Evolutionary conservation across 192 early-diverging fungal species (phyloP).

Genomic region (Glomus cerebriforme): DNA sequence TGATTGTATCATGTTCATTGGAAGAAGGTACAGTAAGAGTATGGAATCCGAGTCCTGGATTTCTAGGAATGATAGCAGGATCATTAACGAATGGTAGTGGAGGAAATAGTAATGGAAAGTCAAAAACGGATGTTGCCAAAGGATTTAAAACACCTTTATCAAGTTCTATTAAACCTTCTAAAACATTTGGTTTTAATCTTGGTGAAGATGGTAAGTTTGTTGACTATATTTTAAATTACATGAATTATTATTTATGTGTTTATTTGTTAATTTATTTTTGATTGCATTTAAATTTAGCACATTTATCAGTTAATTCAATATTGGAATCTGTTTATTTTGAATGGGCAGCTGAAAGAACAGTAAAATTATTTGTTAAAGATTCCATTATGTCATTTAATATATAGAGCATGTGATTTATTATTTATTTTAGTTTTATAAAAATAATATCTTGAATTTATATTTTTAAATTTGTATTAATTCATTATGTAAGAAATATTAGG

Average conservation of each 20-base stretch:
- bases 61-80: slow-evolving; percentile 70
- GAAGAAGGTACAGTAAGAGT: slow-evolving; percentile 70
- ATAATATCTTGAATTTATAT: too few relatives aligned
- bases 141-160: slow-evolving; percentile 17
- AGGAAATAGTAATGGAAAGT: not conserved
- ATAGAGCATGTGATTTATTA: slow-evolving; percentile 29
- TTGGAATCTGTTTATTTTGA: slow-evolving; percentile 46
- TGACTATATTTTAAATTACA: too few relatives aligned
- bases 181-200: slow-evolving; percentile 38
- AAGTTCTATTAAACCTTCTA: slow-evolving; percentile 6
- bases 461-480: too few relatives aligned
- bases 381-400: slow-evolving; percentile 64
- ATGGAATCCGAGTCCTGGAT: slow-evolving; percentile 72
- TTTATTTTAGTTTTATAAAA: too few relatives aligned
- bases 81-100: slow-evolving; percentile 15
- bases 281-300: slow-evolving; percentile 15
- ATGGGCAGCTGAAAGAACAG: slow-evolving; percentile 52
- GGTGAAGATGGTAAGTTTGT: slow-evolving; percentile 37
- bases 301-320: slow-evolving; percentile 36
- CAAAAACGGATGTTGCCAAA: slow-evolving; percentile 10
- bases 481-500: too few relatives aligned
- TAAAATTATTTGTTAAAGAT: slow-evolving; percentile 52
- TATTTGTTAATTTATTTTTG: not conserved
- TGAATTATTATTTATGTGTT: slow-evolving; percentile 9
- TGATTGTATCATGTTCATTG: slow-evolving; percentile 71